Conservation (phyloP, 345 rosid genomes). For the Sonneratia caseolaris region DNA sequence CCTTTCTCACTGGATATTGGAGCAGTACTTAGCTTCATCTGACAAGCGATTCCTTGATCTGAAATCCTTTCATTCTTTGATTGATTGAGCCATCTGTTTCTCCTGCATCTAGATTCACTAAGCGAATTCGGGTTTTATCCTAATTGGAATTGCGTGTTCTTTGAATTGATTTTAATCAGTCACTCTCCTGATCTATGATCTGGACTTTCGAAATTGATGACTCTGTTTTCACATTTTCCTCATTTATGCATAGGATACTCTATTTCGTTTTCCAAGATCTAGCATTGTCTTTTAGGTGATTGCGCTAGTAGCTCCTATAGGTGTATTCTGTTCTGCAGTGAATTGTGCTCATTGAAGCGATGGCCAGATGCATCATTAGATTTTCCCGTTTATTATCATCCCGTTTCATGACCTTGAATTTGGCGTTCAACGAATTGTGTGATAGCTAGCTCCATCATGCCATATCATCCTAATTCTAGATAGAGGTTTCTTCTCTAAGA, state of each 20-base stretch:
- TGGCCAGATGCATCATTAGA: neutral
- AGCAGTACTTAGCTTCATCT: too few relatives aligned
- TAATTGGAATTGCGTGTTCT: neutral
- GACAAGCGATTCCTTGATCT: neutral
- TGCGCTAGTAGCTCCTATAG: neutral
- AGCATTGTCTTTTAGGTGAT: neutral
- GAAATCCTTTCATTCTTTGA: neutral
- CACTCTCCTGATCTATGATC: neutral
- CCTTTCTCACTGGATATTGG: neutral
- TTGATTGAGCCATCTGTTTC: neutral
- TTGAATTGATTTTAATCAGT: neutral
- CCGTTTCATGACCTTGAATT: neutral
- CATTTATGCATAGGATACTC: neutral
- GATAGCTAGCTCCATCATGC: neutral
- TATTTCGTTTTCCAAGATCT: neutral
- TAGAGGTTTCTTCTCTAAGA: neutral
- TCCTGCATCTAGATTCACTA: neutral
- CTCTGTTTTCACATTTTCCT: neutral
- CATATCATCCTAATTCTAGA: neutral
- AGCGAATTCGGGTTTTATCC: neutral
- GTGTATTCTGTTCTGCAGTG: neutral
- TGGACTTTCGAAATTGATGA: neutral
- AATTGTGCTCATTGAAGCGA: neutral
- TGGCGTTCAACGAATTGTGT: neutral
- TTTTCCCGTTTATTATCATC: neutral